A percentile compares a stretch with the other conserved stretches of the same genome.
Conservation (phyloP, 192 early-diverging fungal genomes). For the Mortierella antarctica region DNA sequence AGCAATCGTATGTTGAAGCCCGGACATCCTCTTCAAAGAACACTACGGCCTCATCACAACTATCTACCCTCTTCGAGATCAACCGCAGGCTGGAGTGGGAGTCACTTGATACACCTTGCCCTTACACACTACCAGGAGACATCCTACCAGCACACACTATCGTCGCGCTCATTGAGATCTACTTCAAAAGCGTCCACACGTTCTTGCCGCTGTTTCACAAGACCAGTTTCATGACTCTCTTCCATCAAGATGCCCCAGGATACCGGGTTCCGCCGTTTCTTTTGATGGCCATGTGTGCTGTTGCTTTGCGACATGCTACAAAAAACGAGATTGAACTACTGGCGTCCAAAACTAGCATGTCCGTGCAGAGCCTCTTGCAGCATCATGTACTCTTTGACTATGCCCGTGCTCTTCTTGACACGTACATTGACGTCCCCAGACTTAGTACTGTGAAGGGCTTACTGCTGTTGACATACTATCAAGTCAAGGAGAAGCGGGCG, state of each 20-base stretch:
- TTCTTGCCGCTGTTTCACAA: slow-evolving; percentile 66
- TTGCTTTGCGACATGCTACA: slow-evolving; percentile 39
- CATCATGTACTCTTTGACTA: slow-evolving; percentile 44
- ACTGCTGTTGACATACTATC: slow-evolving; percentile 63
- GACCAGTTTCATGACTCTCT: slow-evolving; percentile 50
- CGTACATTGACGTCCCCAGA: slow-evolving; percentile 58
- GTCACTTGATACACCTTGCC: slow-evolving; percentile 18
- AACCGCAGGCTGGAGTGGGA: slow-evolving; percentile 21
- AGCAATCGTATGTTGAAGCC: slow-evolving; percentile 20
- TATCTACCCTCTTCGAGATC: slow-evolving; percentile 7
- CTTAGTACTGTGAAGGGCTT: slow-evolving; percentile 65
- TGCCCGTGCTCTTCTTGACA: slow-evolving; percentile 51
- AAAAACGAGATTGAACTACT: slow-evolving; percentile 5
- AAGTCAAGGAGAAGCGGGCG: slow-evolving; percentile 49
- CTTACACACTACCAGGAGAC: slow-evolving; percentile 18
- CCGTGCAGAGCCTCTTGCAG: not conserved
- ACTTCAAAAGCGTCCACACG: slow-evolving; percentile 66
- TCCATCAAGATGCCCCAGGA: slow-evolving; percentile 29
- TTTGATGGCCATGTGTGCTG: slow-evolving; percentile 62
- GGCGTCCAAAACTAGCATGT: not conserved
- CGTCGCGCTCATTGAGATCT: slow-evolving; percentile 46
- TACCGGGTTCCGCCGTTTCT: slow-evolving; percentile 57
- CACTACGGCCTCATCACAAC: not conserved
- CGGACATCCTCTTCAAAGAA: slow-evolving; percentile 3
- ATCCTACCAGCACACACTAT: slow-evolving; percentile 17